Evolutionary conservation across 257 asterid genomes (phyloP).

Genomic region (Solanum medicagineum): DNA sequence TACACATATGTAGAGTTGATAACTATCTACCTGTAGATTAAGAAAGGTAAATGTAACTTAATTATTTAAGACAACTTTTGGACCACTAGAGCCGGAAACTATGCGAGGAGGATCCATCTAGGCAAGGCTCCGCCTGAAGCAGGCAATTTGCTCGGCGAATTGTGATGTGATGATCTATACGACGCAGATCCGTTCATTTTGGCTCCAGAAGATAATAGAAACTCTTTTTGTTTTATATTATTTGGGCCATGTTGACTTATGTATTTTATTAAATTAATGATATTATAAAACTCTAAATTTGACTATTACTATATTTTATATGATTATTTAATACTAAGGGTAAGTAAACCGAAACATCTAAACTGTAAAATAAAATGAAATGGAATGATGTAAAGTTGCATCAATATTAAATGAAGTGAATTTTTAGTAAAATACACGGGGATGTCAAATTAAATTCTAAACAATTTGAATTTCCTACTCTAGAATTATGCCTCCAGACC

Average conservation of each 20-base stretch:
- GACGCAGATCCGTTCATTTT: not conserved
- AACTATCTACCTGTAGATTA: not conserved
- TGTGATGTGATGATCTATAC: not conserved
- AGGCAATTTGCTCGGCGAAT: not conserved
- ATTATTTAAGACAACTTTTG: not conserved
- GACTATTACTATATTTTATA: no score
- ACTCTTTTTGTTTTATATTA: no score
- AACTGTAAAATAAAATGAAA: no score
- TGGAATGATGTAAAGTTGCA: not conserved
- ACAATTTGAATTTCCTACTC: no score
- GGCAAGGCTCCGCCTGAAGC: not conserved
- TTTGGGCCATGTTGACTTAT: no score
- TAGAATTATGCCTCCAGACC: no score
- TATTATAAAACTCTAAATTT: no score
- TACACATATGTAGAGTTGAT: not conserved
- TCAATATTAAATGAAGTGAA: not conserved
- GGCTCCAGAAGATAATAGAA: not conserved
- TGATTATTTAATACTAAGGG: no score
- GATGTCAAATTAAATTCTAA: no score
- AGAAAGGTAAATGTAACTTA: not conserved
- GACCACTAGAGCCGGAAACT: not conserved
- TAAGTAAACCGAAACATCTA: not conserved
- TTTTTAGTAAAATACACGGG: no score
- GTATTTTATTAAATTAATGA: not conserved
- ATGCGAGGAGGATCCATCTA: not conserved